These are phyloP conservation scores for Eucalyptus regnans DNA, from an alignment of 345 rosid genomes.

Conservation along the genomic window DNA sequence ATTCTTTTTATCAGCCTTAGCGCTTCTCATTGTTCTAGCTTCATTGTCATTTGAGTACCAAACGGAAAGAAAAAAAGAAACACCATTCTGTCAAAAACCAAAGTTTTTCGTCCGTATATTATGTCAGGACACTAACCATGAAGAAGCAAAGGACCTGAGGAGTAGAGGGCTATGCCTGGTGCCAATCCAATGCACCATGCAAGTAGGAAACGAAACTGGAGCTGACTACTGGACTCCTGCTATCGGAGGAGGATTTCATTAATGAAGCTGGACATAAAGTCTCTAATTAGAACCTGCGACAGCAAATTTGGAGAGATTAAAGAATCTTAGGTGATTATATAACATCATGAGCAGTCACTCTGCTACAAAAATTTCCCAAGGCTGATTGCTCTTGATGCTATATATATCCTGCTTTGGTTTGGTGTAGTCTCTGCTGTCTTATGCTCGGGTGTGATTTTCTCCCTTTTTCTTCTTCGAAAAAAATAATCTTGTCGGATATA, in stretches of 20 bases:
- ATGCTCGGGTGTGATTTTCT: not conserved
- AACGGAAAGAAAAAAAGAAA: not conserved
- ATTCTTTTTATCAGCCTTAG: not conserved
- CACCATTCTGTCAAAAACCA: not conserved
- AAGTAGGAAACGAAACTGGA: constrained; percentile 54
- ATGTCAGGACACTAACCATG: not conserved
- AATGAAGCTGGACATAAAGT: not conserved
- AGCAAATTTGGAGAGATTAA: not conserved
- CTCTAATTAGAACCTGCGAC: not conserved
- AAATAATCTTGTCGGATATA: not conserved
- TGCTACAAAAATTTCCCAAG: constrained; percentile 40
- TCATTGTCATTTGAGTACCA: not conserved
- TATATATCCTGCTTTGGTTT: constrained; percentile 5
- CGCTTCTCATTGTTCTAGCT: not conserved
- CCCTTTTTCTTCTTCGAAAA: not conserved
- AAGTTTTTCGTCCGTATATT: not conserved
- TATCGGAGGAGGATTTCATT: constrained; percentile 24
- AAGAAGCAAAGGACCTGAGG: constrained; percentile 41
- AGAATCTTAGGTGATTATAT: constrained; percentile 14
- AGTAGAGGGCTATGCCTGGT: constrained; percentile 81
- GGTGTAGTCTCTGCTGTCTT: not conserved
- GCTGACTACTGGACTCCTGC: constrained; percentile 81
- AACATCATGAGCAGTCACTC: constrained; percentile 99
- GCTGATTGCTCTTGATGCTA: constrained; percentile 99
- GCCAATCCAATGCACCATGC: constrained; percentile 58